These are phyloP conservation scores for Nitzschia sp. DNA, from an alignment of 108 stramenopile species.

Conservation along the genomic window DNA sequence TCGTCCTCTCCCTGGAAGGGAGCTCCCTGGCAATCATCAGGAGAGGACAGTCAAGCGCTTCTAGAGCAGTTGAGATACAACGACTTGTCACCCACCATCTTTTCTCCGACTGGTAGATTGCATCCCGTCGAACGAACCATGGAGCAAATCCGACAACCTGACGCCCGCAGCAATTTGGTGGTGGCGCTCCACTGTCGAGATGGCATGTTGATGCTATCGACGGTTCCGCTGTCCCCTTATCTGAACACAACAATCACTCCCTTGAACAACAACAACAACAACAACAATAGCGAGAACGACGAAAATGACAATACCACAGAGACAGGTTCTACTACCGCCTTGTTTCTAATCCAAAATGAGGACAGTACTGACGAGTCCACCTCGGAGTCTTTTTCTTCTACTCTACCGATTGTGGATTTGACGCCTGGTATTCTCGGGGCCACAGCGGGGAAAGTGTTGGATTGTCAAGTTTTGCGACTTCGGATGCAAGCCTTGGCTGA, in stretches of 20 bases:
- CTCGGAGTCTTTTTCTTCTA: not conserved
- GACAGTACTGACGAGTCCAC: not conserved
- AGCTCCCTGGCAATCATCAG: conserved; percentile 11
- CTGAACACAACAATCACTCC: conserved; percentile 14
- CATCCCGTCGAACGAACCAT: conserved; percentile 57
- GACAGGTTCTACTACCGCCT: not conserved
- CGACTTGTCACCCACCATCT: conserved; percentile 63
- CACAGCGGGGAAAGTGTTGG: conserved; percentile 61
- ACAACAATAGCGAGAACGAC: conserved; percentile 10
- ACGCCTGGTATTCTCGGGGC: conserved; percentile 41
- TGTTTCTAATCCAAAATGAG: conserved; percentile 31
- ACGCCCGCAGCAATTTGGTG: conserved; percentile 42
- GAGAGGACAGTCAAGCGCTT: not conserved
- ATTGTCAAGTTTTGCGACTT: conserved; percentile 48
- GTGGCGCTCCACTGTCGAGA: conserved; percentile 54
- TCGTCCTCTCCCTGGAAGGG: conserved; percentile 1
- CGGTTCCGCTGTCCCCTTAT: conserved; percentile 40
- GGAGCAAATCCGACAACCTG: conserved; percentile 25
- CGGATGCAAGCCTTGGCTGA: conserved; percentile 37
- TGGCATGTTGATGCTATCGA: conserved; percentile 61
- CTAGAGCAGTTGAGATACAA: conserved; percentile 23
- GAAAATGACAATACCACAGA: not conserved
- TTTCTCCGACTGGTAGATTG: conserved; percentile 76
- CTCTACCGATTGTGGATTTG: conserved; percentile 40
- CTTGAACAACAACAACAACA: conserved; percentile 3